Percentiles rank a stretch among this genome's conserved stretches.
phyloP scores from a whole-genome alignment of 441 rosid genomes.

The Iberis amara region DNA sequence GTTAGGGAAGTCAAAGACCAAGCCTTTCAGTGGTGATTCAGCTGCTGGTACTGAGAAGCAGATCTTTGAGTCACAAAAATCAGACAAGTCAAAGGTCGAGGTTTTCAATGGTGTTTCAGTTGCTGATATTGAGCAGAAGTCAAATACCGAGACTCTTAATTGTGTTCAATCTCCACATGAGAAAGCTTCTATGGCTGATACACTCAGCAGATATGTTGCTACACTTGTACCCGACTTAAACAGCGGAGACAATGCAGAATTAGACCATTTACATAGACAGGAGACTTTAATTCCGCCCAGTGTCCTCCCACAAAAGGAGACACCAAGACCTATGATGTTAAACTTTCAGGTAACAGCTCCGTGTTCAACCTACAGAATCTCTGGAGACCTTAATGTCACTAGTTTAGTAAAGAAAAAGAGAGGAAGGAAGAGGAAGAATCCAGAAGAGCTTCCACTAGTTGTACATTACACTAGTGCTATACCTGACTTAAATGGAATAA shows the following conservation, averaged over 20 bases:
- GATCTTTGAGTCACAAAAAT: constrained; percentile 9
- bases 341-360: constrained; percentile 42
- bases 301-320: constrained; percentile 23
- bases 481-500: constrained; percentile 60
- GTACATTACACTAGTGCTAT: constrained; percentile 28
- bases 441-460: constrained; percentile 26
- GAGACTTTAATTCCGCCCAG: constrained; percentile 13
- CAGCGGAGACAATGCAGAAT: constrained; percentile 32
- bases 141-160: constrained; percentile 35
- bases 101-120: constrained; percentile 1
- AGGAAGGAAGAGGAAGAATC: constrained; percentile 44
- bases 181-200: constrained; percentile 20
- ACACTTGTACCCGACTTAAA: constrained; percentile 59
- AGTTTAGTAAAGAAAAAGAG: constrained; percentile 38
- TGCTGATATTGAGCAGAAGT: constrained; percentile 22
- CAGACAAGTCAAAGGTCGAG: constrained; percentile 13
- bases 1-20: constrained; percentile 31
- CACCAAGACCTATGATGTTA: constrained; percentile 27
- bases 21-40: constrained; percentile 37
- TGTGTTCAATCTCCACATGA: constrained; percentile 27
- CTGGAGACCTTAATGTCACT: constrained; percentile 31
- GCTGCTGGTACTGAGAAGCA: constrained; percentile 33
- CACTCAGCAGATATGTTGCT: constrained; percentile 25
- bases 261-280: constrained; percentile 20
- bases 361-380: constrained; percentile 27